A percentile compares a stretch with the other conserved stretches of the same genome.
Conservation (phyloP, 176 grass and related monocot genomes). For the Coix lacrymajobi region DNA sequence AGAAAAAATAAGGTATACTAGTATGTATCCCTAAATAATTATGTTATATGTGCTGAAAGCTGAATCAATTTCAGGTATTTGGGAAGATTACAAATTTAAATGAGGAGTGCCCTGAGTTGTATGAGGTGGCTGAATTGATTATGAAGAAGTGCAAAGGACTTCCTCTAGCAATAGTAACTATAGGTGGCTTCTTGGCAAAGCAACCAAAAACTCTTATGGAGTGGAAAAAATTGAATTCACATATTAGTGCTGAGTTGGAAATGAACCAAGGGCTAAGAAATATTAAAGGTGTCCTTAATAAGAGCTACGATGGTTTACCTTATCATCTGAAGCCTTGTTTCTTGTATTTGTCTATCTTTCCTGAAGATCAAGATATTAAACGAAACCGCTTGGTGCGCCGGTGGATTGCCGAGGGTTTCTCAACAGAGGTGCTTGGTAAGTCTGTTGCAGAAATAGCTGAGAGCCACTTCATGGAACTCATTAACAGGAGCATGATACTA, state of each 20-base stretch:
- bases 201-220: neutral
- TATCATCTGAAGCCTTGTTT: neutral
- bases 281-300: neutral
- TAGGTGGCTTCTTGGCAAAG: neutral
- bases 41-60: neutral
- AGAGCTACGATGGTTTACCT: neutral
- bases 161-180: neutral
- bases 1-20: no score
- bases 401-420: neutral
- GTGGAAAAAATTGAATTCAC: neutral
- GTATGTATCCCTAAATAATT: neutral
- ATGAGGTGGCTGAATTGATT: neutral
- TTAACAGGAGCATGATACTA: neutral
- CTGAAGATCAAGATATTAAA: neutral
- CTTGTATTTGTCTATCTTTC: conserved; percentile 5
- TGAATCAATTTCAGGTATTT: neutral
- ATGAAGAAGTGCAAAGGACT: neutral
- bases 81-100: neutral
- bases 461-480: neutral
- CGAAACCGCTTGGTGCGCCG: neutral
- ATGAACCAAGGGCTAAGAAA: neutral
- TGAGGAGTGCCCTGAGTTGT: neutral
- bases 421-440: neutral
- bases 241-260: neutral
- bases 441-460: neutral